Percentiles rank a stretch among this genome's conserved stretches.
These are phyloP conservation scores for Alliaria petiolata DNA, from an alignment of 345 rosid species.

Conservation along the genomic window DNA sequence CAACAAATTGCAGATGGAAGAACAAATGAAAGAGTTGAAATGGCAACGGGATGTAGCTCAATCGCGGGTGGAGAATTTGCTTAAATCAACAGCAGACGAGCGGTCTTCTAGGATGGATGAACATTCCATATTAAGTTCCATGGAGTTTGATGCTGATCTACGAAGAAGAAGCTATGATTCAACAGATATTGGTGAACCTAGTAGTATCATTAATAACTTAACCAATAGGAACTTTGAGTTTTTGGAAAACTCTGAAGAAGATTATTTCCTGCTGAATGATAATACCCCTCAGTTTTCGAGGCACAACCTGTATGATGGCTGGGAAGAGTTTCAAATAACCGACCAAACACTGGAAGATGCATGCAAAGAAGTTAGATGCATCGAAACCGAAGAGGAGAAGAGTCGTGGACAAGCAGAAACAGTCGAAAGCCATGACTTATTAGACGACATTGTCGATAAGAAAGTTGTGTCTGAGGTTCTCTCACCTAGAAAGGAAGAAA, in stretches of 20 bases:
- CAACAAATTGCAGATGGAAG: conserved; percentile 53
- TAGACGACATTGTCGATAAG: conserved; percentile 22
- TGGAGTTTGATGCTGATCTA: conserved; percentile 31
- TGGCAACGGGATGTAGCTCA: conserved; percentile 71
- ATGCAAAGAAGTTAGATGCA: conserved; percentile 50
- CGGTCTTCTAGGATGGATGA: conserved; percentile 40
- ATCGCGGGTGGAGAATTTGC: conserved; percentile 53
- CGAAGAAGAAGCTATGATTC: conserved; percentile 23
- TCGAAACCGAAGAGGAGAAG: conserved; percentile 31
- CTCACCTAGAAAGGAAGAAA: conserved; percentile 30
- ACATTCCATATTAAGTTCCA: conserved; percentile 34
- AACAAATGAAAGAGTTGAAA: conserved; percentile 66
- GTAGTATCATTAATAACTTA: conserved; percentile 19
- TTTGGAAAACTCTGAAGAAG: conserved; percentile 44
- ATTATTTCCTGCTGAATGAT: conserved; percentile 52
- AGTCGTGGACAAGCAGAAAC: conserved; percentile 8
- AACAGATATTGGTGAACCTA: conserved; percentile 25
- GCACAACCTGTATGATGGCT: conserved; percentile 36
- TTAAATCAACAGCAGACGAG: conserved; percentile 44
- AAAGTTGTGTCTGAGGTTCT: conserved; percentile 22
- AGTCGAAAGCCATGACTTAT: not conserved
- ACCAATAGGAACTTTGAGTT: conserved; percentile 26
- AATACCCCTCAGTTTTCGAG: conserved; percentile 43
- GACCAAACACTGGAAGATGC: conserved; percentile 32
- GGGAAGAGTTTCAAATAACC: conserved; percentile 43